Evolutionary conservation across 2,329 filamentous ascomycete genomes (phyloP).

Genomic region (Xylariales sp.): DNA sequence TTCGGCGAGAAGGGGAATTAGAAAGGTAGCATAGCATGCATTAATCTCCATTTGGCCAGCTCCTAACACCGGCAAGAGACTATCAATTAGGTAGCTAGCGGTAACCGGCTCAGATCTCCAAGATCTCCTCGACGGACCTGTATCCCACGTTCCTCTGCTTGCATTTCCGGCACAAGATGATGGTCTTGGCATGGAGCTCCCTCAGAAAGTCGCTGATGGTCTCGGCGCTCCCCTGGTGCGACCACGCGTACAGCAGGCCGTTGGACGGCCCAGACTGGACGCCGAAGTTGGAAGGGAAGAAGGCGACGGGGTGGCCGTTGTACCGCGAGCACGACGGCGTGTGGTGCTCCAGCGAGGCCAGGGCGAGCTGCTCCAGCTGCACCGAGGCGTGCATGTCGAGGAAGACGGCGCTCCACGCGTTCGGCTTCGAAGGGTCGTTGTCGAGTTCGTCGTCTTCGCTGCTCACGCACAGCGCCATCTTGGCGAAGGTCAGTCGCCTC

Average conservation of each 20-base stretch:
- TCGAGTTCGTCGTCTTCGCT: constrained; percentile 40
- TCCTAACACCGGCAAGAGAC: not conserved
- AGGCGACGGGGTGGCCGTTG: constrained; percentile 41
- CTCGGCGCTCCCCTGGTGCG: constrained; percentile 25
- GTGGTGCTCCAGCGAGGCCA: constrained; percentile 38
- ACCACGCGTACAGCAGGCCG: constrained; percentile 39
- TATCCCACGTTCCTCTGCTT: constrained; percentile 40
- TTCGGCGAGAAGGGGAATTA: not conserved
- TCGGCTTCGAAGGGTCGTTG: constrained; percentile 37
- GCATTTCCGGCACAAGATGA: constrained; percentile 40
- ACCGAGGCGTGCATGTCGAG: constrained; percentile 32
- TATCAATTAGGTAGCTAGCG: not conserved
- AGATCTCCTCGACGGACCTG: constrained; percentile 37
- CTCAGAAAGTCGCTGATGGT: constrained; percentile 39
- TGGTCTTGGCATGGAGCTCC: constrained; percentile 40
- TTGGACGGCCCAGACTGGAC: constrained; percentile 35
- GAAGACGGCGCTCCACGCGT: constrained; percentile 43
- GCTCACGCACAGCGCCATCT: constrained; percentile 35
- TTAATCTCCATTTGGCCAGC: not conserved
- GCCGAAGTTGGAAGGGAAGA: constrained; percentile 38
- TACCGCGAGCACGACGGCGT: constrained; percentile 34
- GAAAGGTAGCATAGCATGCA: not conserved
- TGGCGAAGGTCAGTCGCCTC: constrained; percentile 33
- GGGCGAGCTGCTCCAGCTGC: constrained; percentile 32
- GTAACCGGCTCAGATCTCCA: constrained; percentile 17